A percentile compares a stretch with the other conserved stretches of the same genome.
Evolutionary conservation across 1,139 yeast genomes (phyloP).

Genomic region (Hansenula anomala): DNA sequence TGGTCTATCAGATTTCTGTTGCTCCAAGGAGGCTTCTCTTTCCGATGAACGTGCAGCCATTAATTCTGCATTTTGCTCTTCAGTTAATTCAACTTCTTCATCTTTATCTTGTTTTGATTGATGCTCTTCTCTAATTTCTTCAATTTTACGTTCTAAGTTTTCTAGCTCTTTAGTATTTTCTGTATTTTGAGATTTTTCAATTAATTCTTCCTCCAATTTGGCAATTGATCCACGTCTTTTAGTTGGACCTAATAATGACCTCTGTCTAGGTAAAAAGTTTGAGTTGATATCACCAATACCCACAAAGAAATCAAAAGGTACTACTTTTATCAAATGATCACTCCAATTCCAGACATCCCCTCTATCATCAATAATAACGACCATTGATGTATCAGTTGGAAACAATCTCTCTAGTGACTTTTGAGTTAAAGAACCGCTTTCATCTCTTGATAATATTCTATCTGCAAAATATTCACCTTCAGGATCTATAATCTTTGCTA

Average conservation of each 20-base stretch:
- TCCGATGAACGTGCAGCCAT: slow-evolving; percentile 27
- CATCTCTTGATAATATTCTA: slow-evolving; percentile 88
- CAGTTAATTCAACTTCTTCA: slow-evolving; percentile 24
- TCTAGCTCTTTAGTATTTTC: slow-evolving; percentile 12
- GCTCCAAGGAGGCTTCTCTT: slow-evolving; percentile 32
- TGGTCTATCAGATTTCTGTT: slow-evolving; percentile 57
- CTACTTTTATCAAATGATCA: slow-evolving; percentile 82
- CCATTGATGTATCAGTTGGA: slow-evolving; percentile 97
- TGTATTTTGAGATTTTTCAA: slow-evolving; percentile 19
- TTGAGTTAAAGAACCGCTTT: slow-evolving; percentile 88
- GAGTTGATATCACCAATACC: slow-evolving; percentile 98
- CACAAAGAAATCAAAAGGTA: slow-evolving; percentile 92
- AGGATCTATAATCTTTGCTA: slow-evolving; percentile 91
- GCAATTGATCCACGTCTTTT: slow-evolving; percentile 51
- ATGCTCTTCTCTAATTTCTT: slow-evolving; percentile 20
- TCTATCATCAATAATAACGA: slow-evolving; percentile 92
- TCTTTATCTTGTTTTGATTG: slow-evolving; percentile 13
- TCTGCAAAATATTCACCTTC: slow-evolving; percentile 83
- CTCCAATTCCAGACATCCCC: slow-evolving; percentile 99
- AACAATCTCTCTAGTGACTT: slow-evolving; percentile 84
- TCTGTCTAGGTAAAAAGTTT: slow-evolving; percentile 80
- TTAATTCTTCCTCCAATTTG: slow-evolving; percentile 25
- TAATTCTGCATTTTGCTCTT: slow-evolving; percentile 25
- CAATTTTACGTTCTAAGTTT: slow-evolving; percentile 27
- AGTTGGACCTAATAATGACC: slow-evolving; percentile 67